Base-by-base conservation (phyloP, 352 stramenopile genomes). In the Phytophthora vignae region DNA sequence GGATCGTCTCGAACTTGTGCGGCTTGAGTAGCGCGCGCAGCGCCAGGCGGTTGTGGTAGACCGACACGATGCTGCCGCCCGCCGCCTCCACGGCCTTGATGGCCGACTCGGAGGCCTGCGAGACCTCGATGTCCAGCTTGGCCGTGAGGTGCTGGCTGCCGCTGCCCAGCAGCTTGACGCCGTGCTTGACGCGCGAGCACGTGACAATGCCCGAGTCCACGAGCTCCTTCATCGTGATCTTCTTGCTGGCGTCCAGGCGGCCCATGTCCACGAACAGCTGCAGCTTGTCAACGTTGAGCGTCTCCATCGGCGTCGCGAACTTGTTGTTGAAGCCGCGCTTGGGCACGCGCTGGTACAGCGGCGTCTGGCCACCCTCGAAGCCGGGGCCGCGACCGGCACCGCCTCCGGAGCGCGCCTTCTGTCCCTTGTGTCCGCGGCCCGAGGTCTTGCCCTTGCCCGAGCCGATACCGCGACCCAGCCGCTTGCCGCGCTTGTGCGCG, bases 341-440 rank as follows among this genome's bases (percentile, higher is more conserved):
- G 36, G 98, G 98, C 46, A 99, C 36, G 49, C 93, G 88, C 77
- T 98, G 95, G 84, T 99, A 98, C 59, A 99, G 80, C 44, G 97
- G 97, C 52, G 98, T 99, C 83, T 99, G 98, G 4, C 98, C 98
- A 61, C 98, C 98, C 74, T 99, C 98, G 73, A 99, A 99, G 31
- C 91, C 94, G 25, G 92, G 87, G 0, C 96, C 90, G 25, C 87
- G 87, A 5, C 87, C 87, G 0, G 87, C 79, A 25, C 93, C 87
- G 8, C 92, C 91, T 14, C 97, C 97, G 12, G 85, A 82, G 55
- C 98, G 88, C 29, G 97, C 86, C 83, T 99, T 99, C 80, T 99
- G 96, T 60, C 98, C 97, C 82, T 99, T 99, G 81, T 99, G 97
- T 55, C 98, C 98, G 38, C 94, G 87, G 10, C 98, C 98, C 31